Base-by-base conservation (phyloP, 176 grass and related monocot genomes). In the Eleusine indica region DNA sequence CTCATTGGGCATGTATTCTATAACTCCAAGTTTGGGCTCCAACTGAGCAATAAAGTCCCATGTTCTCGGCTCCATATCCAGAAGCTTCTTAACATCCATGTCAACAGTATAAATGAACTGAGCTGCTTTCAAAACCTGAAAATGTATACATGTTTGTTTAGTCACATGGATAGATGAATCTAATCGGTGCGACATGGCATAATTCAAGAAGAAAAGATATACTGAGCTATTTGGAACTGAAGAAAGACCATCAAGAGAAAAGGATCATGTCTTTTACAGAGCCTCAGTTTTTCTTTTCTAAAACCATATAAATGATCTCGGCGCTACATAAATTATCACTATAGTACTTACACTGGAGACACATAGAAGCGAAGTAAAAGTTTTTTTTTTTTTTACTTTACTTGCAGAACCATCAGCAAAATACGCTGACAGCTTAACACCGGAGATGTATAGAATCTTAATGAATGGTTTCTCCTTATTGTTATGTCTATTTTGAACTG, bases 31-130 rank as follows among this genome's bases (percentile, higher is more conserved):
- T 82, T 90, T 98, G 47, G 92, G 93, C 71, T 95, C 96, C 82
- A 98, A 81, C 62, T 78, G 66, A 86, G 91, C 91, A 85, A 98
- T 92, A 88, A 98, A 95, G 85, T 98, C 96, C 96, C 96, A 98
- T 51, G 93, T 90, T 66, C 93, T 88, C 13, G 93, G 96, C 60
- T 98, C 96, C 70, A 93, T 78, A 75, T 89, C 63, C 65, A 98
- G 66, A 93, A 98, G 89, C 77, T 90, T 95, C 66, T 95, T 95
- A 71, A 91, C 91, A 91, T 95, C 96, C 80, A 98, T 88, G 79
- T 98, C 91, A 79, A 98, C 93, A 84, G 87, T 95, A 80, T 98
- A 98, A 46, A 93, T 83, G 86, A 98, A 98, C 66, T 92, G 87
- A 77, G 96, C 76, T 86, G 93, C 93, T 86, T 98, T 98, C 82